A percentile compares a stretch with the other conserved stretches of the same genome.
Evolutionary conservation across 2,329 filamentous ascomycete species (phyloP).

Genomic region (Verticillium klebahnii): DNA sequence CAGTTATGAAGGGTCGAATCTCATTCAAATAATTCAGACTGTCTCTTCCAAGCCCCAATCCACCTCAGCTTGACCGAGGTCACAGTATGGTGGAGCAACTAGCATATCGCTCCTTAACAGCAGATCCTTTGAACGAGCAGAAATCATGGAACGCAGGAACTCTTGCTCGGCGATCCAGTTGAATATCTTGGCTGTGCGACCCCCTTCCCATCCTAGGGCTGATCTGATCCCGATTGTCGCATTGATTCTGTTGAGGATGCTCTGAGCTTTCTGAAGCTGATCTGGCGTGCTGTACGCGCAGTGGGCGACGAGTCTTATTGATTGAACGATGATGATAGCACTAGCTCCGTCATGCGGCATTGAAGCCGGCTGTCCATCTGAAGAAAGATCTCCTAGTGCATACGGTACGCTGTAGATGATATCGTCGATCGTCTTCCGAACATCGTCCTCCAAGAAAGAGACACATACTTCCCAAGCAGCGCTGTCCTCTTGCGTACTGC

Average conservation of each 20-base stretch:
- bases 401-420: conserved; percentile 25
- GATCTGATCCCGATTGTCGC: conserved; percentile 22
- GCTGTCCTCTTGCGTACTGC: background rate
- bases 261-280: conserved; percentile 16
- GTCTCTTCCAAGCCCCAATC: too few relatives aligned
- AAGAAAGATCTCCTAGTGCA: conserved; percentile 22
- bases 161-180: conserved; percentile 10
- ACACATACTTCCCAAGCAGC: conserved; percentile 8
- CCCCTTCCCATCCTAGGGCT: conserved; percentile 13
- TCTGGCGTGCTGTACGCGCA: conserved; percentile 20
- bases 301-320: conserved; percentile 23
- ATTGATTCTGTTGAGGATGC: conserved; percentile 21
- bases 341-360: conserved; percentile 23
- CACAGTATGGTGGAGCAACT: too few relatives aligned
- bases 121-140: background rate
- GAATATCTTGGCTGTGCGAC: background rate
- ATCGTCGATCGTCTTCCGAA: conserved; percentile 21
- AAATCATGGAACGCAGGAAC: conserved; percentile 1
- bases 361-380: conserved; percentile 14
- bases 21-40: too few relatives aligned
- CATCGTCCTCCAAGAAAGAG: conserved; percentile 17
- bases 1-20: too few relatives aligned
- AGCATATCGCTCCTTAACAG: too few relatives aligned
- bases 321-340: conserved; percentile 24
- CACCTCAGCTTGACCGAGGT: too few relatives aligned